Base-by-base conservation (phyloP, 1,284 basidiomycete genomes). In the Trametes polyzona region DNA sequence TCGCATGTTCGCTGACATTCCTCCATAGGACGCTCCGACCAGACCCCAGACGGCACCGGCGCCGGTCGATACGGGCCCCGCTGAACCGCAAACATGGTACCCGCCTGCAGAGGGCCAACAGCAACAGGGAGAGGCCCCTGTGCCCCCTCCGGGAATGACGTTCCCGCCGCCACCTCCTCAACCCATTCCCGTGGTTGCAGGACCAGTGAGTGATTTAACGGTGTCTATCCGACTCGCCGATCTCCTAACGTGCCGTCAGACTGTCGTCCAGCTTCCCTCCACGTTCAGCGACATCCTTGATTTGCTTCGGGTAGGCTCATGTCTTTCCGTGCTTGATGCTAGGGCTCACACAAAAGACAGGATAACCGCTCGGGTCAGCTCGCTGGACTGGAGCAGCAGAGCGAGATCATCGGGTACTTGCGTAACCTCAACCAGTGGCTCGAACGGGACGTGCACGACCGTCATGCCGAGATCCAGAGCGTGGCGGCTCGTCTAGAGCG, bases 371-470 rank as follows among this genome's bases (percentile, higher is more conserved):
- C 83, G 3, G 87, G 87, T 2, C 87, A 89, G 68, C 73, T 83
- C 16, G 88, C 88, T 0, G 87, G 88, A 17, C 80, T 89, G 9
- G 85, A 89, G 47, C 90, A 92, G 63, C 88, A 90, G 61, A 79
- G 86, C 23, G 88, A 90, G 66, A 75, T 92, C 40, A 88, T 91
- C 82, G 75, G 85, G 39, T 92, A 92, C 65, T 84, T 92, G 82
- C 66, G 79, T 47, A 78, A 77, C 3, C 74, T 92, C 32, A 92
- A 92, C 62, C 79, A 82, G 44, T 92, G 90, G 90, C 73, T 92
- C 14, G 84, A 80, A 55, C 79, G 83, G 26, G 90, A 92, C 67
- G 89, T 90, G 0, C 77, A 80, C 47, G 87, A 91, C 70, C 83
- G 90, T 24, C 88, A 90, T 61, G 76, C 80, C 4, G 90, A 91